Conservation (phyloP, 352 stramenopile genomes). For the Phytophthora hibernalis region DNA sequence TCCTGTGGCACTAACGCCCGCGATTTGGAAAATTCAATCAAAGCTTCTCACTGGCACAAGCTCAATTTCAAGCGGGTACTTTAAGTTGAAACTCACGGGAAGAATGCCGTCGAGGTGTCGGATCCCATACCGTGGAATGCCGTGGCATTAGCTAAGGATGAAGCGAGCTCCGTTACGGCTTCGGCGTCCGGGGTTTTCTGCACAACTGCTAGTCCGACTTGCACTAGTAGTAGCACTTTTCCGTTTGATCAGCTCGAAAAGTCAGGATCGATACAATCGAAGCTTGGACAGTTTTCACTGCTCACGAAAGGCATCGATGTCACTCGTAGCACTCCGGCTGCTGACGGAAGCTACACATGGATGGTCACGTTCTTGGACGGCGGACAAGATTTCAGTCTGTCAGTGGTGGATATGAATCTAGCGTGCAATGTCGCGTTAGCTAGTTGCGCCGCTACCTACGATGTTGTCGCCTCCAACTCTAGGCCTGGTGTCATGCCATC, state of each 20-base stretch:
- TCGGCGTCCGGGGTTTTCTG: constrained; percentile 69
- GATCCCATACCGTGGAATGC: constrained; percentile 95
- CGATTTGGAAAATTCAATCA: constrained; percentile 68
- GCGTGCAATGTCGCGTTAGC: constrained; percentile 21
- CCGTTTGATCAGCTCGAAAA: constrained; percentile 44
- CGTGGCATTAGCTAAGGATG: constrained; percentile 83
- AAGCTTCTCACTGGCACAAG: constrained; percentile 33
- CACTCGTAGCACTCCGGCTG: constrained; percentile 55
- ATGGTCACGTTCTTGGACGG: constrained; percentile 92
- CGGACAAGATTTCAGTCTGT: constrained; percentile 82
- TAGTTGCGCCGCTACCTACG: constrained; percentile 44
- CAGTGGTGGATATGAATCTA: constrained; percentile 25
- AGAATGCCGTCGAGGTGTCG: constrained; percentile 52
- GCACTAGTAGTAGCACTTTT: constrained; percentile 39
- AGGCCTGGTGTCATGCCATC: constrained; percentile 76
- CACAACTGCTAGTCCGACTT: constrained; percentile 37
- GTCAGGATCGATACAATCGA: constrained; percentile 80
- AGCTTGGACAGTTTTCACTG: constrained; percentile 57
- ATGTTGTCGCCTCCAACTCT: constrained; percentile 63
- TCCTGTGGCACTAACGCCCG: constrained; percentile 50
- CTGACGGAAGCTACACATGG: constrained; percentile 83
- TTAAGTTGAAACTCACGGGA: constrained; percentile 58
- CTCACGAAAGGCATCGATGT: constrained; percentile 76
- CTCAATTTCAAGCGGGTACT: constrained; percentile 61
- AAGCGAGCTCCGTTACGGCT: constrained; percentile 58